Evolutionary conservation across 1,284 basidiomycete genomes (phyloP).

Genomic region (Microstroma glucosiphilum): DNA sequence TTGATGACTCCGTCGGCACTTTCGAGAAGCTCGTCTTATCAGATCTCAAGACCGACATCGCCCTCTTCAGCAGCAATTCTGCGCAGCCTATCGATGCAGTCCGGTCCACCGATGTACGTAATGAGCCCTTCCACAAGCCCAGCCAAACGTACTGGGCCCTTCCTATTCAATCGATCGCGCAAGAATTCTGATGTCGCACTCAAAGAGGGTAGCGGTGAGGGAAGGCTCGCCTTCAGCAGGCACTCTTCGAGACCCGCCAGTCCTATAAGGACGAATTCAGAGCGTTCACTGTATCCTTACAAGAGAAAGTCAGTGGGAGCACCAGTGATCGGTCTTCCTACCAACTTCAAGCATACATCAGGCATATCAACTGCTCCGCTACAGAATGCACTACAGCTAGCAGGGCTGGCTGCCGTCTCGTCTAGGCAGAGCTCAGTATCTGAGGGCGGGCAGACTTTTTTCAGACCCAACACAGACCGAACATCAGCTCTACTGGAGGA

Average conservation of each 20-base stretch:
- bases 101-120: too few relatives aligned
- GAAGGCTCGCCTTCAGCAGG: not conserved
- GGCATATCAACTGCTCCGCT: not conserved
- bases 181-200: not conserved
- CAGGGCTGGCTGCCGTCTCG: not conserved
- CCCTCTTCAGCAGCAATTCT: too few relatives aligned
- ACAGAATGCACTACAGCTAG: not conserved
- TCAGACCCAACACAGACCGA: not conserved
- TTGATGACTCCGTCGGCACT: too few relatives aligned
- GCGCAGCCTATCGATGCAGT: too few relatives aligned
- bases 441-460: not conserved
- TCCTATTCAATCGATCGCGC: not conserved
- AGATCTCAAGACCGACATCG: too few relatives aligned
- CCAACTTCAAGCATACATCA: conserved; percentile 3
- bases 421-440: not conserved
- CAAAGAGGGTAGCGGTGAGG: not conserved
- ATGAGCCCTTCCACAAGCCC: too few relatives aligned
- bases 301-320: not conserved
- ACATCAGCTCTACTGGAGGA: not conserved
- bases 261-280: not conserved
- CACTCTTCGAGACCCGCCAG: not conserved
- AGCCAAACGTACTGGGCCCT: not conserved
- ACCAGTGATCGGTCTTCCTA: not conserved
- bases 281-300: not conserved
- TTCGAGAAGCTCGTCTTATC: too few relatives aligned